Conservation (phyloP, 2,329 filamentous ascomycete species). For the Aspergillus nomiae region DNA sequence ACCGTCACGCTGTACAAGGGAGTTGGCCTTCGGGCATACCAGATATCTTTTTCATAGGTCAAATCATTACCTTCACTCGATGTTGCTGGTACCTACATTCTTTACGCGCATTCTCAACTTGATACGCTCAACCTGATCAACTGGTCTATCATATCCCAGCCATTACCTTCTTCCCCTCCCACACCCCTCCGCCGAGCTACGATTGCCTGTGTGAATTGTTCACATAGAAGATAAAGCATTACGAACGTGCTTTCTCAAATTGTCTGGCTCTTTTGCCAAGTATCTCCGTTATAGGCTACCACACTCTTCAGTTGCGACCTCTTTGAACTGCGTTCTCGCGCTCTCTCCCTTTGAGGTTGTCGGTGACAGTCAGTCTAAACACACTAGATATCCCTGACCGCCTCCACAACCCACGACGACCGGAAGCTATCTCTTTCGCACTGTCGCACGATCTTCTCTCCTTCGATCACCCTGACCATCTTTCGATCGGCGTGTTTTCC, state of each 20-base stretch:
- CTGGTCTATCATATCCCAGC: neutral
- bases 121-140: neutral
- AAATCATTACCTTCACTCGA: neutral
- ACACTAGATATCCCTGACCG: conserved; percentile 24
- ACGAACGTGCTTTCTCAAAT: neutral
- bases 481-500: conserved; percentile 1
- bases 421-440: conserved; percentile 10
- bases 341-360: conserved; percentile 4
- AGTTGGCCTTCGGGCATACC: neutral
- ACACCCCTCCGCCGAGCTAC: neutral
- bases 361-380: conserved; percentile 11
- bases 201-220: neutral
- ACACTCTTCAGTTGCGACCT: neutral
- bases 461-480: conserved; percentile 2
- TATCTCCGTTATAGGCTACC: neutral
- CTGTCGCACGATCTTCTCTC: conserved; percentile 4
- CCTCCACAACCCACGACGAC: conserved; percentile 27
- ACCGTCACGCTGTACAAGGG: neutral
- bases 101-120: neutral
- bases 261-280: neutral
- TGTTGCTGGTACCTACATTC: neutral
- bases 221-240: neutral
- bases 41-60: neutral
- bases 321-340: conserved; percentile 2
- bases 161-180: conserved; percentile 1